Evolutionary conservation across 2,329 filamentous ascomycete genomes (phyloP).

Genomic region (Trichophyton rubrum): DNA sequence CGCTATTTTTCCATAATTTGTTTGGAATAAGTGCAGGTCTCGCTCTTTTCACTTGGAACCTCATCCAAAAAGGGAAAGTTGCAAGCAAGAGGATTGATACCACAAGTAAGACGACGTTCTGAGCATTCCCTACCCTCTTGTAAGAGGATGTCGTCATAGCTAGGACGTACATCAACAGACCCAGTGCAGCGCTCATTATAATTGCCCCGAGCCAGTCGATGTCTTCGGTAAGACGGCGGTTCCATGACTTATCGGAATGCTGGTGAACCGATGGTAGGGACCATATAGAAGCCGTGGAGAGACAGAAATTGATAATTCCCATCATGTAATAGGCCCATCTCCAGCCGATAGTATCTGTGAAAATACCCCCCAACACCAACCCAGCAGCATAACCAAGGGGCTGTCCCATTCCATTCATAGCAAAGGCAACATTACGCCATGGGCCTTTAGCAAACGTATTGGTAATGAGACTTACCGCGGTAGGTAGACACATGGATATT

Average conservation of each 20-base stretch:
- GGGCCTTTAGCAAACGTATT: conserved; percentile 33
- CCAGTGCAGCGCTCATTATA: conserved; percentile 33
- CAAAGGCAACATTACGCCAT: conserved; percentile 39
- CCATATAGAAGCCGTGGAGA: conserved; percentile 28
- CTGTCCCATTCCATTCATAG: conserved; percentile 36
- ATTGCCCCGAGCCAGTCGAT: conserved; percentile 41
- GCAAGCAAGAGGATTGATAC: conserved; percentile 20
- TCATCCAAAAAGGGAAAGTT: conserved; percentile 44
- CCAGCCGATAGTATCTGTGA: conserved; percentile 42
- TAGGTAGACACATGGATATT: conserved; percentile 35
- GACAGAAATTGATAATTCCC: conserved; percentile 29
- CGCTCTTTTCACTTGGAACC: conserved; percentile 33
- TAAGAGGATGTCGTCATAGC: conserved; percentile 15
- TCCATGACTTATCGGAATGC: conserved; percentile 16
- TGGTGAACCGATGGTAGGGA: conserved; percentile 24
- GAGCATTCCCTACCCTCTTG: conserved; percentile 10
- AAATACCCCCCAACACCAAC: conserved; percentile 37
- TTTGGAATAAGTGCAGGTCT: conserved; percentile 50
- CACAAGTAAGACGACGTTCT: conserved; percentile 20
- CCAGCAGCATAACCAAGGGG: conserved; percentile 40
- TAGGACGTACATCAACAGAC: conserved; percentile 38
- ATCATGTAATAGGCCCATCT: conserved; percentile 36
- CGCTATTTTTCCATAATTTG: conserved; percentile 44
- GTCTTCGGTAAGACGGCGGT: conserved; percentile 24
- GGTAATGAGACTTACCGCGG: conserved; percentile 37